Conservation (phyloP, 495 filamentous ascomycete genomes). For the Cetradonia linearis region DNA sequence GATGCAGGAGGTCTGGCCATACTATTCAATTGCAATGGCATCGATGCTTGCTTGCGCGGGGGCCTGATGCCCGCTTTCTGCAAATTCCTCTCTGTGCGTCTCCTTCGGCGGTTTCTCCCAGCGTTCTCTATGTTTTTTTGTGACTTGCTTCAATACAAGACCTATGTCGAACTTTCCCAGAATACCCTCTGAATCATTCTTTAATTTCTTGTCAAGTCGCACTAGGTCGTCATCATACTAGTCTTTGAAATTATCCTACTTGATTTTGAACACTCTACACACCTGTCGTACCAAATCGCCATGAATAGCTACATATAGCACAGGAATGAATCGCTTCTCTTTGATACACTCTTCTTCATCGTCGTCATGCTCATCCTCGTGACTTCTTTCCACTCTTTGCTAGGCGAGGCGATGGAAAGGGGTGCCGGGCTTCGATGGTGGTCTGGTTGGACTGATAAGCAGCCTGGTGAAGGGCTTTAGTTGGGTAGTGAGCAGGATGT, state of each 20-base stretch:
- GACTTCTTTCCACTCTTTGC: no score
- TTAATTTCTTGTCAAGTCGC: neutral
- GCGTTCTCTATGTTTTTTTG: neutral
- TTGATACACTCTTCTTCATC: neutral
- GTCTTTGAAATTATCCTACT: neutral
- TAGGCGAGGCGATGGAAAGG: no score
- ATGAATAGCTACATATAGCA: neutral
- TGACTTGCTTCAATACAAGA: neutral
- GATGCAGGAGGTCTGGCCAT: no score
- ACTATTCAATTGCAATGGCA: no score
- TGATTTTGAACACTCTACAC: neutral
- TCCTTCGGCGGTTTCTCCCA: neutral
- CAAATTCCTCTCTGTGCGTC: neutral
- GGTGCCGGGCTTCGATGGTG: no score
- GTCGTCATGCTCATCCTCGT: neutral
- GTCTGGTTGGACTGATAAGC: no score
- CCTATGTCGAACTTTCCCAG: neutral
- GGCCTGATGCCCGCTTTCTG: neutral
- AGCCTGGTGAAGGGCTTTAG: no score
- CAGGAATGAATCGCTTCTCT: neutral
- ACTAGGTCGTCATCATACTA: no score
- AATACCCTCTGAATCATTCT: neutral
- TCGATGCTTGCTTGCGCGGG: no score
- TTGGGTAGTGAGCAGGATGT: no score
- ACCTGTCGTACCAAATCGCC: neutral